Evolutionary conservation across 768 basidiomycete species (phyloP), one percentile per base, ranked within the genome.

Genomic region (Sporobolomyces roseus): DNA sequence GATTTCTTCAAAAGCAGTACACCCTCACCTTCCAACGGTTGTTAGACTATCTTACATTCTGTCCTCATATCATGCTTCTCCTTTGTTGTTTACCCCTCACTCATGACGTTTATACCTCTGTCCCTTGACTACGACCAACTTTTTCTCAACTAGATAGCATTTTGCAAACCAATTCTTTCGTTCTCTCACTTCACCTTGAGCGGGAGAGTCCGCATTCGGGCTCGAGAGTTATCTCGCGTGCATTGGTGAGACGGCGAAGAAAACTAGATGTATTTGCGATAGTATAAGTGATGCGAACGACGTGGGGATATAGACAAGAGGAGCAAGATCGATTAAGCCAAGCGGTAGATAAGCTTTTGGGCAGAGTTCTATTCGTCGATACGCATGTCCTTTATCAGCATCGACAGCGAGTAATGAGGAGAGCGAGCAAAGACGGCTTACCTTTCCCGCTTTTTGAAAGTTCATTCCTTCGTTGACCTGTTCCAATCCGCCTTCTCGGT

Each of bases 401-500:
- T n/a, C n/a, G n/a, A n/a, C n/a, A n/a, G n/a, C n/a, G n/a, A n/a
- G n/a, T n/a, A n/a, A n/a, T n/a, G n/a, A n/a, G n/a, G n/a, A n/a
- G 9, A 41, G 38, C 10, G 38, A 6, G 5, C 6, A 21, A 41
- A 41, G 38, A 41, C 9, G 38, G 32, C 68, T 4, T 43, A 65
- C 68, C 63, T 70, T 70, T 27, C 62, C 62, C 13, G 17, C n/a
- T 51, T 65, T 61, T 16, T 65, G 53, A 21, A 59, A 56, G 23
- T 70, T 50, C 23, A 70, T 56, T 1, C 68, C 68, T 19, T 65
- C 68, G 49, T 65, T 52, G 49, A 70, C 45, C 16, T 30, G n/a
- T 16, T 41, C 68, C 2, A 70, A 63, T 9, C 68, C 63, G 12
- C 58, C 63, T 13, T n/a, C 27, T 35, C 51, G 61, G 43, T 32